These are phyloP conservation scores for Dactylellina parvicollis DNA, from an alignment of 2,329 filamentous ascomycete species.

Conservation along the genomic window DNA sequence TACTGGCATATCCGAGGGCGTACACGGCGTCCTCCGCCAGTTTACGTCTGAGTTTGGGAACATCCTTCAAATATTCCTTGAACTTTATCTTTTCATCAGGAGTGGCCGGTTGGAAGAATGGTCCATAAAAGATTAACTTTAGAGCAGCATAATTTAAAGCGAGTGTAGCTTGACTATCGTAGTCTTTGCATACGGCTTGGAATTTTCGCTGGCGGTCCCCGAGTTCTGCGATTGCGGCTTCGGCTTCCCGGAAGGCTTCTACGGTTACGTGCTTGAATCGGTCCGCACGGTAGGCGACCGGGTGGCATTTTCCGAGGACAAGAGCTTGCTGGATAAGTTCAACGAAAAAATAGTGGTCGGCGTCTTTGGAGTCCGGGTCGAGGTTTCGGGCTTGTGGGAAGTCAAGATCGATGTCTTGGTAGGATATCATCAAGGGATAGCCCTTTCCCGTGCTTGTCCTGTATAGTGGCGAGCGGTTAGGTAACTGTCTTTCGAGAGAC, in stretches of 20 bases:
- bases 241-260: slow-evolving; percentile 52
- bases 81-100: slow-evolving; percentile 52
- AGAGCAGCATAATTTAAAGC: slow-evolving; percentile 55
- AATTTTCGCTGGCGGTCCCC: slow-evolving; percentile 41
- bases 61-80: slow-evolving; percentile 49
- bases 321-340: slow-evolving; percentile 55
- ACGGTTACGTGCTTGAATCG: slow-evolving; percentile 52
- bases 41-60: slow-evolving; percentile 36
- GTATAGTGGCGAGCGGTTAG: neutral
- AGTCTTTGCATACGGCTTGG: slow-evolving; percentile 33
- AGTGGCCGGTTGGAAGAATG: slow-evolving; percentile 54
- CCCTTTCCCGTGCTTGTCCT: slow-evolving; percentile 57
- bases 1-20: slow-evolving; percentile 54
- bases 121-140: slow-evolving; percentile 55
- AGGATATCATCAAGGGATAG: slow-evolving; percentile 56
- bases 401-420: slow-evolving; percentile 54
- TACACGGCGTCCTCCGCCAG: slow-evolving; percentile 53
- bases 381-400: slow-evolving; percentile 54
- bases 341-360: slow-evolving; percentile 55
- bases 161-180: slow-evolving; percentile 51
- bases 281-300: slow-evolving; percentile 55
- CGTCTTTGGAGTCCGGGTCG: slow-evolving; percentile 41
- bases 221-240: slow-evolving; percentile 45
- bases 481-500: no score
- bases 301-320: slow-evolving; percentile 53